phyloP scores from a whole-genome alignment of 371 early-diverging fungal species.

The Batkoa obscura region DNA sequence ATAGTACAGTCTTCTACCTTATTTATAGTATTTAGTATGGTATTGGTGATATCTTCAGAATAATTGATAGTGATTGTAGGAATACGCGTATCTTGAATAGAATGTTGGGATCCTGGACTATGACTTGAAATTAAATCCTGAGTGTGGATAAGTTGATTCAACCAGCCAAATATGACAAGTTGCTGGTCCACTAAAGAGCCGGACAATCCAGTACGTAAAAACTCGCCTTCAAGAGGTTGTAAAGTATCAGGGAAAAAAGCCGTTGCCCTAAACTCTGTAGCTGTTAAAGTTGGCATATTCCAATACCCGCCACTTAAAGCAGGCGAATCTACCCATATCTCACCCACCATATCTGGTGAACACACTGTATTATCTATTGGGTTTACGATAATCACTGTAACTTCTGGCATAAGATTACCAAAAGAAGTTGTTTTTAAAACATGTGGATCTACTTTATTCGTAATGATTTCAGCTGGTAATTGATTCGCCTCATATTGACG shows the following conservation, averaged over 20 bases:
- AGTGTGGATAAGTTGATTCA: slow-evolving; percentile 8
- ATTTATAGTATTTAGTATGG: slow-evolving; percentile 24
- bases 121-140: background rate
- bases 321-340: slow-evolving; percentile 65
- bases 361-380: slow-evolving; percentile 56
- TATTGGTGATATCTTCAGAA: slow-evolving; percentile 23
- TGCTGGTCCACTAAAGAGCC: slow-evolving; percentile 56
- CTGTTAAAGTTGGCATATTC: slow-evolving; percentile 50
- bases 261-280: slow-evolving; percentile 47
- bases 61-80: background rate
- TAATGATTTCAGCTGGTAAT: background rate
- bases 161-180: slow-evolving; percentile 46
- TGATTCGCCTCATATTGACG: background rate
- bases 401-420: slow-evolving; percentile 41
- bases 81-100: no score
- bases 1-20: slow-evolving; percentile 7
- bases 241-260: slow-evolving; percentile 29
- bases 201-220: slow-evolving; percentile 56
- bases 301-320: slow-evolving; percentile 61
- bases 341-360: slow-evolving; percentile 55
- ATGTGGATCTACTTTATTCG: background rate
- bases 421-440: slow-evolving; percentile 20
- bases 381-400: slow-evolving; percentile 60
- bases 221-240: slow-evolving; percentile 22
- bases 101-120: background rate